phyloP scores from a whole-genome alignment of 768 basidiomycete genomes.

The Cystobasidiopsis lactophilus region DNA sequence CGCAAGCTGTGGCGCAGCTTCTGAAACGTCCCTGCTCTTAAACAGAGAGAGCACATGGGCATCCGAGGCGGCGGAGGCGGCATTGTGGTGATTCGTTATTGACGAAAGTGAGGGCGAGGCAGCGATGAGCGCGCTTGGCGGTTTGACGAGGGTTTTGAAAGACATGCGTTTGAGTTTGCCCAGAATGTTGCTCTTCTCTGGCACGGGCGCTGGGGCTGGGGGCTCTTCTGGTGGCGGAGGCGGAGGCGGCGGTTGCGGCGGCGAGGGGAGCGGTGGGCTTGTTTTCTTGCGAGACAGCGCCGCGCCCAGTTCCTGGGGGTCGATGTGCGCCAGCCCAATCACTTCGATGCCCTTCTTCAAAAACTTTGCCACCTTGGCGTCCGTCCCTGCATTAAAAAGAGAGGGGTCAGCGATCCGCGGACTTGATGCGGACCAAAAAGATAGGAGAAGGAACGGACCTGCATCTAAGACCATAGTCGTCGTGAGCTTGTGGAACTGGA shows the following conservation, averaged over 20 bases:
- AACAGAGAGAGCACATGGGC: background rate
- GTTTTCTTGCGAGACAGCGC: background rate
- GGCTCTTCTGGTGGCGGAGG: too few species aligned
- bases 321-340: background rate
- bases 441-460: background rate
- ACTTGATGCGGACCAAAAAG: background rate
- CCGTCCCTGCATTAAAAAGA: background rate
- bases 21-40: background rate
- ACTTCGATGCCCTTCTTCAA: constrained; percentile 1
- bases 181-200: too few species aligned
- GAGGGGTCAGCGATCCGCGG: background rate
- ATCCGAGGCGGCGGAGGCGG: background rate
- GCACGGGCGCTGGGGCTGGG: too few species aligned
- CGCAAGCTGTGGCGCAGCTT: background rate
- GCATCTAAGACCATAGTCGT: background rate
- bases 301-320: background rate
- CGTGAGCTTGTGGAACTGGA: background rate
- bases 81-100: too few species aligned
- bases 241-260: too few species aligned
- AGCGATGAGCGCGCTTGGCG: too few species aligned
- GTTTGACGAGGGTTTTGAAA: too few species aligned
- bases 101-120: too few species aligned
- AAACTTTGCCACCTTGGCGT: background rate
- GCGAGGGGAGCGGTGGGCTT: too few species aligned
- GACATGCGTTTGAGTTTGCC: too few species aligned